Base-by-base conservation (phyloP, 2,329 filamentous ascomycete species). In the Stachybotrys chlorohalonatus region DNA sequence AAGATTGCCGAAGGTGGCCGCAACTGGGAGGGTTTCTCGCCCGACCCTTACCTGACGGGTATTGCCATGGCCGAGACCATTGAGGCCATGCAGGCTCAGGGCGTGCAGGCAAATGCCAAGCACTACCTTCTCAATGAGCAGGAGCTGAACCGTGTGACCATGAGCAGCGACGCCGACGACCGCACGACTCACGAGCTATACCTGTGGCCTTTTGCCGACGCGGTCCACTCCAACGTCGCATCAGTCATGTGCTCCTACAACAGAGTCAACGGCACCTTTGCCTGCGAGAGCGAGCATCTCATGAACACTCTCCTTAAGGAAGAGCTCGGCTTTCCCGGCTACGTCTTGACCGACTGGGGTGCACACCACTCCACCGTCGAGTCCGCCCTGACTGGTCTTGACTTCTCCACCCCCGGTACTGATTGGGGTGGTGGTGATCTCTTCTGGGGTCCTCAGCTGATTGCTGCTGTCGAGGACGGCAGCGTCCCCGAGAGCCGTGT, bases 61-160 rank as follows among this genome's bases (percentile, higher is more conserved):
- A 79, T 78, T 7, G 80, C 49, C 36, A 46, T 84, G 64, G 74
- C 75, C n/a, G 77, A 84, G 66, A 86, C 83, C 0, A 75, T 87
- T 54, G 72, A 79, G 59, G 85, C 75, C 0, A 75, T 81, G 66
- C 79, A 83, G 66, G 49, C 49, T 13, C 42, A 39, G 3, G 55
- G 55, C 16, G 54, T 57, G 1, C 53, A 56, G 31, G 51, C 59
- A 0, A 82, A 78, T 1, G 74, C 73, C 1, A 78, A 91, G 73
- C 89, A 93, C 63, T 89, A 78, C 51, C 74, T 92, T 15, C 79
- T 74, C 53, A 91, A 77, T 59, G 90, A 95, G 69, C 90, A 95
- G 67, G 90, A 95, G 67, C 85, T 73, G 6, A 72, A 77, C 78
- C 89, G 78, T 72, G 80, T 85, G 58, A 60, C 77, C 0, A 63